Conservation (phyloP, 176 grass and related monocot genomes). For the Poa annua region DNA sequence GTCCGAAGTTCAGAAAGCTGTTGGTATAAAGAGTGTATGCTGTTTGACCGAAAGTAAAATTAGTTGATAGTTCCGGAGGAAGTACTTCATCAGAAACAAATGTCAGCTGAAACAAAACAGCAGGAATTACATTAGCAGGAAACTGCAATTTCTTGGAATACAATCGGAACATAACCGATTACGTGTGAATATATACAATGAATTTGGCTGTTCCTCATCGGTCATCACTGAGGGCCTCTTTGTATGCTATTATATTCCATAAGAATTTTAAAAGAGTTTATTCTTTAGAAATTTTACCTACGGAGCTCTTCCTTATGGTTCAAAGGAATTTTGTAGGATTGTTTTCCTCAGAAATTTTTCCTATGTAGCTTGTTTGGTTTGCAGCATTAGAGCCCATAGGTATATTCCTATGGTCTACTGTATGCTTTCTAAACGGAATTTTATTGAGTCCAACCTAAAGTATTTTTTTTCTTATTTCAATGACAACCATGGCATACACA, state of each 20-base stretch:
- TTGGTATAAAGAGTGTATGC: constrained; percentile 87
- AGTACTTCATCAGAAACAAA: constrained; percentile 92
- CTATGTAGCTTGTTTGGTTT: neutral
- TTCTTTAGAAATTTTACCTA: neutral
- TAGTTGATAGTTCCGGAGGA: constrained; percentile 58
- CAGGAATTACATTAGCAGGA: constrained; percentile 39
- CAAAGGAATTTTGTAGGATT: neutral
- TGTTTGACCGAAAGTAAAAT: constrained; percentile 73
- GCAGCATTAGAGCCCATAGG: neutral
- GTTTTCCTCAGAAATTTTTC: neutral
- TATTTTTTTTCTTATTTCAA: neutral
- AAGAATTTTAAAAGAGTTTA: neutral
- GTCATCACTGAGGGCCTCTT: neutral
- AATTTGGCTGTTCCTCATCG: neutral
- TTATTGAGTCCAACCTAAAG: neutral
- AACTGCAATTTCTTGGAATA: constrained; percentile 3
- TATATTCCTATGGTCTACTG: neutral
- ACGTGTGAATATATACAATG: neutral
- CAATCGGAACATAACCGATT: constrained; percentile 2
- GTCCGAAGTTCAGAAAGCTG: constrained; percentile 96
- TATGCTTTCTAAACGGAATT: neutral
- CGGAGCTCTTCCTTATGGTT: neutral
- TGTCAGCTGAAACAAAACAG: constrained; percentile 78
- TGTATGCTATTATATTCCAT: neutral
- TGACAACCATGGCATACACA: neutral